phyloP scores from a whole-genome alignment of 306 rosid species.

The Coriaria nepalensis region DNA sequence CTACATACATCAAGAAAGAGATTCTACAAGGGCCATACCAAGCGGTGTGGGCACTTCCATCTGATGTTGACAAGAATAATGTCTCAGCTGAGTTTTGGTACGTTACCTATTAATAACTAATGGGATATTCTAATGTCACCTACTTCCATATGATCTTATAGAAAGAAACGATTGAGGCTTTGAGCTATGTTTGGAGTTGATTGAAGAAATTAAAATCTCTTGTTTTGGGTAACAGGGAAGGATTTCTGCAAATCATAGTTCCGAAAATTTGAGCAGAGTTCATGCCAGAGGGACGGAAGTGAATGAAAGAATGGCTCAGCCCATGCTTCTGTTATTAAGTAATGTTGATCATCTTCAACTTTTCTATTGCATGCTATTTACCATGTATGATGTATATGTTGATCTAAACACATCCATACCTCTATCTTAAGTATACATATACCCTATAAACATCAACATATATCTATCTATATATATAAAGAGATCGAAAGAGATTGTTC shows the following conservation, averaged over 20 bases:
- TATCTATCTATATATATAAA: no score
- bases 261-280: slow-evolving; percentile 42
- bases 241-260: slow-evolving; percentile 47
- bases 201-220: not conserved
- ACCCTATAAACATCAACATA: no score
- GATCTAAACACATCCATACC: no score
- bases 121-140: not conserved
- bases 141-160: not conserved
- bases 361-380: no score
- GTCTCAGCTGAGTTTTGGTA: slow-evolving; percentile 66
- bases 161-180: not conserved
- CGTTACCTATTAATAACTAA: slow-evolving; percentile 15
- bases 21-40: slow-evolving; percentile 59
- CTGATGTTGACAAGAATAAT: slow-evolving; percentile 45
- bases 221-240: slow-evolving; percentile 45
- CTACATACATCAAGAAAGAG: slow-evolving; percentile 55
- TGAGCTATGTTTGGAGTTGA: not conserved
- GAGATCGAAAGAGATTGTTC: no score
- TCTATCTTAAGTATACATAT: no score
- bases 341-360: slow-evolving; percentile 6
- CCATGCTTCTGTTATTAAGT: no score
- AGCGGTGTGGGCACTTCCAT: slow-evolving; percentile 57
- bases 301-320: no score
- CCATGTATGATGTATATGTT: no score
- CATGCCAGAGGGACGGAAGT: not conserved